Conservation (phyloP, 1,284 basidiomycete genomes). For the Chalciporus sp. region DNA sequence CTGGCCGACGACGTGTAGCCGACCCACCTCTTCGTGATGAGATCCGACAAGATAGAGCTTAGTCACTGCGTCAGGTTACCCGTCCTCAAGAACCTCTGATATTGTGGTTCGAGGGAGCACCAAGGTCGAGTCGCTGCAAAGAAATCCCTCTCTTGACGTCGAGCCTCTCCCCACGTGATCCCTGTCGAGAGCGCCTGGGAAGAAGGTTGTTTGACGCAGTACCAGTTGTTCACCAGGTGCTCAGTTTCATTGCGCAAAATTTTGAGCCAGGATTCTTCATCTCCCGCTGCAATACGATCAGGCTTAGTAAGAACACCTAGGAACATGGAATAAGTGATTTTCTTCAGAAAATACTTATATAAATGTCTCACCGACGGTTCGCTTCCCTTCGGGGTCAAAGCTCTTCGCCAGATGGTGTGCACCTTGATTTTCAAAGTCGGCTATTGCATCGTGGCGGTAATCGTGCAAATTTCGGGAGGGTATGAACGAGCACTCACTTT, state of each 20-base stretch:
- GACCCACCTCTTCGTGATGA: conserved; percentile 57
- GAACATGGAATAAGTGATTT: neutral
- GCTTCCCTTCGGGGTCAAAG: conserved; percentile 58
- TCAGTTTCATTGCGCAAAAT: conserved; percentile 61
- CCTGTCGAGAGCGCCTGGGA: conserved; percentile 54
- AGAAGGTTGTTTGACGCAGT: conserved; percentile 71
- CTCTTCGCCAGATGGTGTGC: conserved; percentile 59
- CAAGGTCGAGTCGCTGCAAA: conserved; percentile 62
- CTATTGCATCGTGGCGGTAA: conserved; percentile 36
- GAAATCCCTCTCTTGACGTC: conserved; percentile 64
- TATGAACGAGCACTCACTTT: conserved; percentile 46
- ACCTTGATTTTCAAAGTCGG: conserved; percentile 77
- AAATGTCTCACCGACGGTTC: conserved; percentile 63
- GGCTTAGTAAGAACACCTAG: conserved; percentile 80
- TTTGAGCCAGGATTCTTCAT: conserved; percentile 60
- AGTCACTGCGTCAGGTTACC: conserved; percentile 55
- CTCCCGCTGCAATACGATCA: conserved; percentile 62
- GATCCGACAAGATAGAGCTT: conserved; percentile 54
- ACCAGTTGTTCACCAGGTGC: conserved; percentile 66
- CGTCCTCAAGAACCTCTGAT: conserved; percentile 57
- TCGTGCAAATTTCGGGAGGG: neutral
- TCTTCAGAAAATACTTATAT: neutral
- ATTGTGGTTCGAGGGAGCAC: conserved; percentile 50
- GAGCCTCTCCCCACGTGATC: conserved; percentile 62
- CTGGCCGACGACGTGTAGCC: neutral